Evolutionary conservation across 2,329 filamentous ascomycete genomes (phyloP).

Genomic region (Ophiostoma quercus): DNA sequence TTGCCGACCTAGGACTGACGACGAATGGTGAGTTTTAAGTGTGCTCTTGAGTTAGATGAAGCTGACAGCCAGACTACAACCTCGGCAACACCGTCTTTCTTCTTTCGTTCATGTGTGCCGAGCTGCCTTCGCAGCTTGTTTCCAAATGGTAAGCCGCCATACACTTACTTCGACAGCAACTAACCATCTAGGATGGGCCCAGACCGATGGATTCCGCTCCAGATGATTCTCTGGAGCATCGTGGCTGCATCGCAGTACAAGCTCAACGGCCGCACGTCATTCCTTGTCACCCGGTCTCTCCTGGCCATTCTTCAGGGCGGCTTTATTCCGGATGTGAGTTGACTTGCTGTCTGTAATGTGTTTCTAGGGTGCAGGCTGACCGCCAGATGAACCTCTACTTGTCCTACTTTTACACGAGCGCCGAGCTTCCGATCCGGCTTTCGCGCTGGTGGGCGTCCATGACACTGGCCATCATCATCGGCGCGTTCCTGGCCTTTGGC

Average conservation of each 20-base stretch:
- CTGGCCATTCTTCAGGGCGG: neutral
- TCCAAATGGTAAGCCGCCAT: conserved; percentile 42
- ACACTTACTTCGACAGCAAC: neutral
- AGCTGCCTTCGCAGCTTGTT: conserved; percentile 57
- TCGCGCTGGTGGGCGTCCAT: conserved; percentile 42
- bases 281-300: conserved; percentile 33
- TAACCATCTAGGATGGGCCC: conserved; percentile 39
- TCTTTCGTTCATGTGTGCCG: conserved; percentile 47
- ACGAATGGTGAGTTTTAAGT: neutral
- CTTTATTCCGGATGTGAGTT: neutral
- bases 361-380: neutral
- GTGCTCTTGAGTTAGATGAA: too few species aligned
- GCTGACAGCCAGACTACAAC: conserved; percentile 29
- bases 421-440: conserved; percentile 38
- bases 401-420: conserved; percentile 43
- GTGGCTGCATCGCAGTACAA: conserved; percentile 40
- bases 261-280: conserved; percentile 35
- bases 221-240: conserved; percentile 53
- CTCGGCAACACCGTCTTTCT: conserved; percentile 40
- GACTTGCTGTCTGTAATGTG: neutral
- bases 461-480: conserved; percentile 39
- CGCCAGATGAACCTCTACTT: neutral
- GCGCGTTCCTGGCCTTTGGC: conserved; percentile 38
- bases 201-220: conserved; percentile 56
- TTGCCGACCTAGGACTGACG: neutral